Percentiles rank a stretch among this genome's conserved stretches.
Evolutionary conservation across 2,329 filamentous ascomycete genomes (phyloP).

Genomic region (Dryadomyces quercus-mongolicae): DNA sequence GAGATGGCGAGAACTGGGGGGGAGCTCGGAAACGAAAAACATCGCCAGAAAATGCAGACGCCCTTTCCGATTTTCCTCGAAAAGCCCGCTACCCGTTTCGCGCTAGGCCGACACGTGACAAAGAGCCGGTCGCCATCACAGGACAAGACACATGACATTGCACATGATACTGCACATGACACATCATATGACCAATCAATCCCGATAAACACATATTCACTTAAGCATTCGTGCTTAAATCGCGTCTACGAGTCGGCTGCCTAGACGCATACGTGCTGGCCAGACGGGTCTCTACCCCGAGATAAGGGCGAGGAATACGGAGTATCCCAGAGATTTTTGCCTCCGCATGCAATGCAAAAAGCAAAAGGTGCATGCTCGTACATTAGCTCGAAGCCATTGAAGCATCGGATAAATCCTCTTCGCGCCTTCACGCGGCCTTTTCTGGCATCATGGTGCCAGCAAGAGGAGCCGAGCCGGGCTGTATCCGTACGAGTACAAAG

Average conservation of each 20-base stretch:
- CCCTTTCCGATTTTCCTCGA: conserved; percentile 5
- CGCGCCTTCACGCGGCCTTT: no score
- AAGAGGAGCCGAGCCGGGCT: no score
- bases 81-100: background rate
- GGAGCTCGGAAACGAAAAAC: conserved; percentile 6
- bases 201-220: background rate
- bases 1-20: background rate
- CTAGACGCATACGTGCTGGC: background rate
- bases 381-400: no score
- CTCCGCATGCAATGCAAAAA: background rate
- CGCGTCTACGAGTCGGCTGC: background rate
- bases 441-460: no score
- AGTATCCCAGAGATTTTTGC: background rate
- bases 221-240: no score
- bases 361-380: no score
- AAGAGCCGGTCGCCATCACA: no score
- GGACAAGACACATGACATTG: background rate
- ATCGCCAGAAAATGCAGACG: conserved; percentile 6
- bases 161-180: background rate
- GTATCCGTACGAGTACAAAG: no score
- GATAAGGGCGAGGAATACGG: background rate
- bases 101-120: background rate
- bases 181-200: no score
- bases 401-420: no score
- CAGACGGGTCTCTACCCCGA: background rate